Evolutionary conservation across 78 protist species (phyloP), one percentile per base, ranked within the genome.

Genomic region (Tieghemostelium lacteum): DNA sequence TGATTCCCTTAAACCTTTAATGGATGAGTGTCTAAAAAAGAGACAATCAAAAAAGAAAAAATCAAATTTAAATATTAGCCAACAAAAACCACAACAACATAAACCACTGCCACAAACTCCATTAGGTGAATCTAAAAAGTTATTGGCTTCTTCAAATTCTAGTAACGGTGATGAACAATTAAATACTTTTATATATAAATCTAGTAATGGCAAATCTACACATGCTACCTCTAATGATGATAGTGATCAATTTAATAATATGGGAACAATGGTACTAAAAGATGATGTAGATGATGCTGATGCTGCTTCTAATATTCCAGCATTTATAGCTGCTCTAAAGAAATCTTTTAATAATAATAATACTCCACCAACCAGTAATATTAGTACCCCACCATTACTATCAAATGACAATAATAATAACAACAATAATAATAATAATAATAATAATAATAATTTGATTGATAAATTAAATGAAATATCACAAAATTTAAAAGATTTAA

Each of bases 21-120:
- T 80, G 28, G 89, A 80, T 19, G 89, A 80, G 26, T 80, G 89
- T 69, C 40, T 80, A 39, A 80, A 69, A 40, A 80, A 80, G 58
- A 6, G 42, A 6, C 45, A 34, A 33, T 31, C 55, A 8, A 28
- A n/a, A 19, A 45, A 29, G 24, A 80, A 80, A 52, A 80, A 80
- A 60, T 54, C n/a, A 39, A 3, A 4, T 4, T 3, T 4, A 64
- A 26, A 54, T 7, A 71, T 42, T 6, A 50, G 24, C 2, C 28
- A 64, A 33, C 2, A 29, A 71, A 7, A 39, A 34, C 16, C 36
- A 26, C 58, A 31, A 33, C 85, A 29, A 10, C 50, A 55, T 40
- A 19, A 10, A 10, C 85, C 33, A 10, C 52, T 57, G 24, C 60
- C 28, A 26, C 33, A 29, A 31, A 26, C 16, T 2, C 67, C 67